A percentile compares a stretch with the other conserved stretches of the same genome.
These are phyloP conservation scores for Phytophthora pinifolia DNA, from an alignment of 352 stramenopile species.

Conservation along the genomic window DNA sequence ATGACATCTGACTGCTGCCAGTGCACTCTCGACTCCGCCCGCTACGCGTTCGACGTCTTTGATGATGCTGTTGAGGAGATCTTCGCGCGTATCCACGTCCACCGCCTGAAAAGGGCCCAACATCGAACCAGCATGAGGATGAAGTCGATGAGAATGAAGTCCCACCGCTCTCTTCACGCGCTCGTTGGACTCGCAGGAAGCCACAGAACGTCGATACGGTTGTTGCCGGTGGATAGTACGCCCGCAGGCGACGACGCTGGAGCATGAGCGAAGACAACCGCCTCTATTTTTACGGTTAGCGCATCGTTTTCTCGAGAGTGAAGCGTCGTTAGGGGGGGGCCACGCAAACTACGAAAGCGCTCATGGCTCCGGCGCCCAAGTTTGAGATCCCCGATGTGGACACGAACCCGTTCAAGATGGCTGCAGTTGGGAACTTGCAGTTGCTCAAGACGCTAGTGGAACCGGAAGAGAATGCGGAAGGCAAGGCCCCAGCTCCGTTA, in stretches of 20 bases:
- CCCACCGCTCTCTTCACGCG: conserved; percentile 17
- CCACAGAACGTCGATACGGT: conserved; percentile 12
- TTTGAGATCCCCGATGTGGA: conserved; percentile 79
- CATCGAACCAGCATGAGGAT: conserved; percentile 38
- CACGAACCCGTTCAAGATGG: conserved; percentile 87
- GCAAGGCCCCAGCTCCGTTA: conserved; percentile 39
- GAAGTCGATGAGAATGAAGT: conserved; percentile 24
- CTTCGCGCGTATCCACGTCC: conserved; percentile 36
- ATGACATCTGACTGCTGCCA: conserved; percentile 46
- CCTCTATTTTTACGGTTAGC: conserved; percentile 15
- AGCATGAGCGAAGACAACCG: conserved; percentile 2
- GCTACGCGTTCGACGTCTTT: conserved; percentile 48
- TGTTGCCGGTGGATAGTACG: conserved; percentile 11
- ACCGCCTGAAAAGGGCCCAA: conserved; percentile 26
- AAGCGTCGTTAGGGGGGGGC: conserved; percentile 11
- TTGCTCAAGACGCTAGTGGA: conserved; percentile 73
- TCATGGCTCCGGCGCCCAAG: conserved; percentile 46
- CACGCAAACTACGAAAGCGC: not conserved
- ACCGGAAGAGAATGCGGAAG: conserved; percentile 36
- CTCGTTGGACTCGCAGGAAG: conserved; percentile 17
- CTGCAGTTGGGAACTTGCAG: conserved; percentile 72
- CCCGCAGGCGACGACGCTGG: not conserved
- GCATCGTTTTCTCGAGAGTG: not conserved
- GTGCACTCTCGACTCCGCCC: conserved; percentile 25
- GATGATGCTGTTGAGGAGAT: conserved; percentile 47